Base-by-base conservation (phyloP, 2,329 filamentous ascomycete genomes). In the Colletotrichum scovillei region DNA sequence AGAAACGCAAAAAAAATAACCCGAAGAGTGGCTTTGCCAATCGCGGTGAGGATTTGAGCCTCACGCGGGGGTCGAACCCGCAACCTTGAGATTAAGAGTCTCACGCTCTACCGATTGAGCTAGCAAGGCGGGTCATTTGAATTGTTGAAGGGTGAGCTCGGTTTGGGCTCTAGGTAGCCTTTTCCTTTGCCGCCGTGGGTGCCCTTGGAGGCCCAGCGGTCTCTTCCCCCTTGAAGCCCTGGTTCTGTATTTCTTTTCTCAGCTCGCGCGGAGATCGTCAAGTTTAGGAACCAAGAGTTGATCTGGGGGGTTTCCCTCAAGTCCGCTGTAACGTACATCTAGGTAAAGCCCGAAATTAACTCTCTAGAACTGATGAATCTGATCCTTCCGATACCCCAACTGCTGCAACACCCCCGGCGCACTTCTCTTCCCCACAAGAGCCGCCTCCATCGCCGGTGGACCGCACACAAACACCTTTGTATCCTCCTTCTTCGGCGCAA, bases 61-160 rank as follows among this genome's bases (percentile, higher is more conserved):
- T 76, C 75, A 77, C 74, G 75, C 75, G 76, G 75, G 76, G 75
- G 75, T 76, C 75, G 74, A 77, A 76, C 75, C 73, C 69, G 65
- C 66, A 74, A 74, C 73, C 73, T 74, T 74, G 69, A 74, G 73
- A 74, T 74, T 89, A 89, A 89, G 90, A 92, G 91, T 92, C 90
- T 91, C 87, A 92, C 90, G 90, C 90, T 92, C 90, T 92, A 92
- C 89, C 88, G 88, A 91, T 91, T 91, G 89, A 91, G 89, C 89
- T 91, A 91, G 86, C 87, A 73, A 73, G 70, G 67, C 70, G 70
- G 67, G 67, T 69, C 19, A 38, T 1, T 1, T 1, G 16, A 5
- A 5, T 32, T 57, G 30, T 28, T 49, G 42, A 19, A 4, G 4
- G 14, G 7, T n/a, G 26, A 1, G 8, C 5, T 11, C 8, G 5